A percentile compares a stretch with the other conserved stretches of the same genome.
Conservation (phyloP, 2,329 filamentous ascomycete genomes). For the Phoma sp. region DNA sequence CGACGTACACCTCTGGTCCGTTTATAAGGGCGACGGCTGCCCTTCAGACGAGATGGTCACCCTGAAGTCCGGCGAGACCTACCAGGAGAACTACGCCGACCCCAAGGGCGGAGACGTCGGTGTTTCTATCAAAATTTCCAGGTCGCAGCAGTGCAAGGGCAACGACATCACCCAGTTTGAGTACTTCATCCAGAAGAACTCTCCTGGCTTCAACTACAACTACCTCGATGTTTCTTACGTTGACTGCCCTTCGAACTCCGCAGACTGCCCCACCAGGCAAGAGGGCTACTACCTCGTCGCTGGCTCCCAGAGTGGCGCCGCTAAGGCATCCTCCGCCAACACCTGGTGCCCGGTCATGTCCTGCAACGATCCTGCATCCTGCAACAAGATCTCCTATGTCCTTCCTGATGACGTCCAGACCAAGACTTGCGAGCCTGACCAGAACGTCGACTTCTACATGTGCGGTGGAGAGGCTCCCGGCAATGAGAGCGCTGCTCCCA, state of each 20-base stretch:
- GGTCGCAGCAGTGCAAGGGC: slow-evolving; percentile 37
- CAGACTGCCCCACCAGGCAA: slow-evolving; percentile 42
- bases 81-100: slow-evolving; percentile 42
- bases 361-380: slow-evolving; percentile 30
- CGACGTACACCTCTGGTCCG: slow-evolving; percentile 49
- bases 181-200: slow-evolving; percentile 40
- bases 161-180: slow-evolving; percentile 48
- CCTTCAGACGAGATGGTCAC: slow-evolving; percentile 28
- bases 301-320: slow-evolving; percentile 27
- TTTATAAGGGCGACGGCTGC: slow-evolving; percentile 41
- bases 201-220: slow-evolving; percentile 28
- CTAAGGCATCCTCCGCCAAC: slow-evolving; percentile 29
- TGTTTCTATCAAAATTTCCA: slow-evolving; percentile 52
- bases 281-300: slow-evolving; percentile 45
- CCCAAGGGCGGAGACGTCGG: slow-evolving; percentile 30
- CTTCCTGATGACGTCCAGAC: slow-evolving; percentile 43
- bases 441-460: slow-evolving; percentile 45
- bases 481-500: slow-evolving; percentile 20
- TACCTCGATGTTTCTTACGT: slow-evolving; percentile 51
- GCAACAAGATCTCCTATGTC: slow-evolving; percentile 43
- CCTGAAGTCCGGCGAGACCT: slow-evolving; percentile 38
- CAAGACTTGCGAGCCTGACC: slow-evolving; percentile 37
- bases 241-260: slow-evolving; percentile 33
- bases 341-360: slow-evolving; percentile 44
- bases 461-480: slow-evolving; percentile 41